These are phyloP conservation scores for Spathaspora girioi DNA, from an alignment of 805 yeast genomes.

Conservation along the genomic window DNA sequence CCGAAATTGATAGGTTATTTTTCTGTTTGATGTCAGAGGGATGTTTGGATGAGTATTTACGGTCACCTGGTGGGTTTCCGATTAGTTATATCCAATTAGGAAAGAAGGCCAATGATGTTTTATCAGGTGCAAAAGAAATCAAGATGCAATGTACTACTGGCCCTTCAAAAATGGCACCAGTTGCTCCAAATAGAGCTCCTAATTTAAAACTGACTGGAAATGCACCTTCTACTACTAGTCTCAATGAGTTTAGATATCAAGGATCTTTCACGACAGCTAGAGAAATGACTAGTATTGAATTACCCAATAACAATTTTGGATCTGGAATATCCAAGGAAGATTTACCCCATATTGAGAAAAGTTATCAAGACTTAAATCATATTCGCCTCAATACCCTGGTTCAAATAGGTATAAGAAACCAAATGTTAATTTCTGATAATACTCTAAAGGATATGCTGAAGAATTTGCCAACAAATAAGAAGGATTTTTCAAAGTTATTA, in stretches of 20 bases:
- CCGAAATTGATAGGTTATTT: constrained; percentile 77
- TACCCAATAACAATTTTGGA: constrained; percentile 16
- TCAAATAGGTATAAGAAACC: constrained; percentile 27
- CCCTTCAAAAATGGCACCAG: not conserved
- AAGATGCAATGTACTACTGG: constrained; percentile 45
- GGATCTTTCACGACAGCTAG: constrained; percentile 18
- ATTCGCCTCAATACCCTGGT: constrained; percentile 42
- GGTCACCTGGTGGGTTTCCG: constrained; percentile 76
- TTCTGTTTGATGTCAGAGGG: constrained; percentile 69
- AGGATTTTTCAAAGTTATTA: constrained; percentile 40
- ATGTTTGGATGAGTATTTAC: constrained; percentile 65
- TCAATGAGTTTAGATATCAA: constrained; percentile 12
- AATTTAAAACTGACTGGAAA: not conserved
- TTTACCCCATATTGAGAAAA: constrained; percentile 19
- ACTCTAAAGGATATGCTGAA: constrained; percentile 53
- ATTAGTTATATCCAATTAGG: constrained; percentile 71
- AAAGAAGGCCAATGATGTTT: constrained; percentile 45
- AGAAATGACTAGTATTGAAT: constrained; percentile 14
- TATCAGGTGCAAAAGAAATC: constrained; percentile 44
- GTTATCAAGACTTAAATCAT: constrained; percentile 35
- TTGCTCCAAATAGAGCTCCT: not conserved
- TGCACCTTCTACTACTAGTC: not conserved
- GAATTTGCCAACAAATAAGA: constrained; percentile 48
- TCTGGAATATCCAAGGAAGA: constrained; percentile 14
- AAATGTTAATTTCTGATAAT: constrained; percentile 22